Conservation (phyloP, 2,329 filamentous ascomycete genomes). For the Colletotrichum tanaceti region DNA sequence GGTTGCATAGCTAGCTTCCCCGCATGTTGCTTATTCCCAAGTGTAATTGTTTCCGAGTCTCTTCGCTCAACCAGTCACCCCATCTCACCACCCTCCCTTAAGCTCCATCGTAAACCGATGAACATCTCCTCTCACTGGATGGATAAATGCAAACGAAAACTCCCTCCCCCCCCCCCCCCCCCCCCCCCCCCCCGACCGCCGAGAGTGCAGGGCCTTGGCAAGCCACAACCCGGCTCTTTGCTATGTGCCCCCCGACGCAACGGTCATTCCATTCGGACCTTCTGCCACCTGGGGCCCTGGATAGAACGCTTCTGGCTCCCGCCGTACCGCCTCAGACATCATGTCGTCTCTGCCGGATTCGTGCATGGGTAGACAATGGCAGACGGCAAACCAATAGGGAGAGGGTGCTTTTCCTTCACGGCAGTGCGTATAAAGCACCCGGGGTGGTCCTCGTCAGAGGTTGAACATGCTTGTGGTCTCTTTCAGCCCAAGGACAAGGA, state of each 20-base stretch:
- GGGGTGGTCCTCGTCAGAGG: constrained; percentile 16
- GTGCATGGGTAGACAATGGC: background rate
- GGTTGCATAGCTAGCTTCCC: constrained; percentile 13
- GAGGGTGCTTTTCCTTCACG: background rate
- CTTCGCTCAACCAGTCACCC: too few relatives aligned
- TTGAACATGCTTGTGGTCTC: constrained; percentile 2
- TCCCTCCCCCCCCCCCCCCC: too few relatives aligned
- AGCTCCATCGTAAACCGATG: constrained; percentile 6
- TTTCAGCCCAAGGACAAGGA: constrained; percentile 6
- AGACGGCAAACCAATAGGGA: constrained; percentile 1
- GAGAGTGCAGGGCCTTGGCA: background rate
- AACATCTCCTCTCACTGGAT: constrained; percentile 29
- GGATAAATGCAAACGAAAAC: constrained; percentile 34
- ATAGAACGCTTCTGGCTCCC: constrained; percentile 28
- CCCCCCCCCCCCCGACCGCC: background rate
- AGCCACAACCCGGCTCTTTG: constrained; percentile 18
- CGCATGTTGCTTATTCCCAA: constrained; percentile 25
- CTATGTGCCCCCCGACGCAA: constrained; percentile 7
- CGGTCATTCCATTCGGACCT: constrained; percentile 38
- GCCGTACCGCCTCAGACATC: constrained; percentile 32
- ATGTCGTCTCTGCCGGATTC: constrained; percentile 1
- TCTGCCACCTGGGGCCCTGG: constrained; percentile 28
- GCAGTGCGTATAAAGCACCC: constrained; percentile 25
- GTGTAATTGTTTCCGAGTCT: background rate
- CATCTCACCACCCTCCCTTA: constrained; percentile 21